phyloP scores from a whole-genome alignment of 1,139 yeast genomes.

The Candida sp. region DNA sequence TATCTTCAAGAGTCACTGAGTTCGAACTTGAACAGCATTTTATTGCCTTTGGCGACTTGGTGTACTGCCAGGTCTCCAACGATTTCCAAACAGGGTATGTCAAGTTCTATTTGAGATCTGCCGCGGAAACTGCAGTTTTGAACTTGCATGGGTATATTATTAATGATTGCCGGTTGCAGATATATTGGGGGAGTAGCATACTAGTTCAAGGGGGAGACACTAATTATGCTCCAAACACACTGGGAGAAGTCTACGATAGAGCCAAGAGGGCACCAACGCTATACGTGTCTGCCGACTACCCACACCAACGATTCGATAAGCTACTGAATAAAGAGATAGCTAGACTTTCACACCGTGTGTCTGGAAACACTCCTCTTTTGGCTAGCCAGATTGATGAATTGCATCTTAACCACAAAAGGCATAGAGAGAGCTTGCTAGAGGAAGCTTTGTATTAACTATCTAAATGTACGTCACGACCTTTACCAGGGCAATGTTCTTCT shows the following conservation, averaged over 20 bases:
- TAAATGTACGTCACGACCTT: constrained; percentile 13
- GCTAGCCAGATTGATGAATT: constrained; percentile 19
- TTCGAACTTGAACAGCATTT: constrained; percentile 33
- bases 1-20: constrained; percentile 31
- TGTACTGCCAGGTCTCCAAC: constrained; percentile 24
- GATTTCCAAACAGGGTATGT: constrained; percentile 28
- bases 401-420: constrained; percentile 19
- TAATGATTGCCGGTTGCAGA: constrained; percentile 32
- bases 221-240: constrained; percentile 13
- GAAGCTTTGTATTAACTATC: constrained; percentile 10
- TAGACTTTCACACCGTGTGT: constrained; percentile 13
- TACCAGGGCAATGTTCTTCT: constrained; percentile 26
- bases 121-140: constrained; percentile 42
- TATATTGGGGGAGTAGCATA: constrained; percentile 36
- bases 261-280: constrained; percentile 21
- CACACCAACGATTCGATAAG: constrained; percentile 21
- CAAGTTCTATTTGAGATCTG: constrained; percentile 31
- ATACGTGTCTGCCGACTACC: constrained; percentile 20
- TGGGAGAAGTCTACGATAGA: constrained; percentile 17
- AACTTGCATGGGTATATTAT: constrained; percentile 34
- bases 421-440: constrained; percentile 18
- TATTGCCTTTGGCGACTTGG: constrained; percentile 40
- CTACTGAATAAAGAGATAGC: constrained; percentile 16
- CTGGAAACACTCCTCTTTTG: constrained; percentile 23
- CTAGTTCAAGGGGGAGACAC: constrained; percentile 7